A percentile compares a stretch with the other conserved stretches of the same genome.
Conservation (phyloP, 2,329 filamentous ascomycete genomes). For the Talaromyces islandicus region DNA sequence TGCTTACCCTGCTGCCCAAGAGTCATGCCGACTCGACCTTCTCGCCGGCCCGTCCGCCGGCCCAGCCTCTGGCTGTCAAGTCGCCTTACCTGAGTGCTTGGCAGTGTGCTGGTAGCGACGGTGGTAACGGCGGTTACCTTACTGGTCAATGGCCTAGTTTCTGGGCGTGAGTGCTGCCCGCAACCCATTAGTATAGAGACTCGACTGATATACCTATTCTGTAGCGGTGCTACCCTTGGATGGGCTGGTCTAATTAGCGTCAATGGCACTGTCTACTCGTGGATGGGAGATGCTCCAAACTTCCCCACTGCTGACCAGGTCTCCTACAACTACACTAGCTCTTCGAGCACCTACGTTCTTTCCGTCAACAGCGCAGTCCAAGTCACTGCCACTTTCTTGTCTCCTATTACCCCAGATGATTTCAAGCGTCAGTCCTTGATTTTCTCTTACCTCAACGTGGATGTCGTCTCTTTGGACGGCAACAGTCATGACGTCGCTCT, state of each 20-base stretch:
- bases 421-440: conserved; percentile 61
- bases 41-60: conserved; percentile 58
- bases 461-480: conserved; percentile 58
- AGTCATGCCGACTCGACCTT: conserved; percentile 48
- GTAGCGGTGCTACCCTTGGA: conserved; percentile 51
- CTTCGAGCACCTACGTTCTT: conserved; percentile 64
- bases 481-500: conserved; percentile 59
- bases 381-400: conserved; percentile 65
- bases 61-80: conserved; percentile 66
- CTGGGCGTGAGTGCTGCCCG: conserved; percentile 53
- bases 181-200: not conserved
- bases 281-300: conserved; percentile 56
- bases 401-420: conserved; percentile 63
- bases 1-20: conserved; percentile 18
- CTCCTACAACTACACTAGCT: conserved; percentile 65
- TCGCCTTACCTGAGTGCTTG: conserved; percentile 70
- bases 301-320: conserved; percentile 50
- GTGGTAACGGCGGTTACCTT: conserved; percentile 60
- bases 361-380: conserved; percentile 55
- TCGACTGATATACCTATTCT: conserved; percentile 12
- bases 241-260: conserved; percentile 68
- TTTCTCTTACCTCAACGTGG: conserved; percentile 65
- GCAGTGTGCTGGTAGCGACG: conserved; percentile 57
- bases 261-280: conserved; percentile 58
- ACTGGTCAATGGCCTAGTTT: conserved; percentile 64